phyloP scores from a whole-genome alignment of 768 basidiomycete species.

The Ramaria sp. region DNA sequence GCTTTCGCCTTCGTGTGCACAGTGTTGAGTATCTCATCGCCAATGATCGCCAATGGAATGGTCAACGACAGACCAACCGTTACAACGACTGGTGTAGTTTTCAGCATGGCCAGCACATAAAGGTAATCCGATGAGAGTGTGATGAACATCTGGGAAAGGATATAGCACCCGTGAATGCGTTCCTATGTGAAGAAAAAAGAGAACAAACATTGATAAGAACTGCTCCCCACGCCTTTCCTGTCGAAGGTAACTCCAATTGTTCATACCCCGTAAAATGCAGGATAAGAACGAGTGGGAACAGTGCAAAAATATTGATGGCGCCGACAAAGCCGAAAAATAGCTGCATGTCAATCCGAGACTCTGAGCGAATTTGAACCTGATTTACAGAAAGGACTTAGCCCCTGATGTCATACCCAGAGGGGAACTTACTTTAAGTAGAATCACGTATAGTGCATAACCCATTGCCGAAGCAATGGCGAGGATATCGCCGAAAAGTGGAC shows the following conservation, averaged over 20 bases:
- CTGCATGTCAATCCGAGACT: slow-evolving; percentile 85
- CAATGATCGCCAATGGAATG: slow-evolving; percentile 82
- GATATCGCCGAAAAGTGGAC: slow-evolving; percentile 61
- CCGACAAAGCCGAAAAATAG: slow-evolving; percentile 94
- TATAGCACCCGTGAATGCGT: background rate
- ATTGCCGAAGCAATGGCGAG: slow-evolving; percentile 81
- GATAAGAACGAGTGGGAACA: slow-evolving; percentile 69
- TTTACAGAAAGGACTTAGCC: background rate
- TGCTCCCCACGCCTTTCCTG: slow-evolving; percentile 34
- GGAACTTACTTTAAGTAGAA: slow-evolving; percentile 57
- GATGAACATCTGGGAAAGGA: slow-evolving; percentile 55
- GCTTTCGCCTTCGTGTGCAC: slow-evolving; percentile 49
- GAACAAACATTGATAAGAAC: slow-evolving; percentile 44
- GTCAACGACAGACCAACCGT: slow-evolving; percentile 90
- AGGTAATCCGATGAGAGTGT: slow-evolving; percentile 78
- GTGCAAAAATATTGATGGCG: slow-evolving; percentile 64
- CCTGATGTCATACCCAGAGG: background rate
- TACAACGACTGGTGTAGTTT: slow-evolving; percentile 89
- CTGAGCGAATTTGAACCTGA: slow-evolving; percentile 53
- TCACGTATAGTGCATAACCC: slow-evolving; percentile 83
- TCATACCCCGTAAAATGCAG: slow-evolving; percentile 69
- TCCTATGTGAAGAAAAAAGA: slow-evolving; percentile 4
- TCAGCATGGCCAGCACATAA: slow-evolving; percentile 87
- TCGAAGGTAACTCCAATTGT: slow-evolving; percentile 57
- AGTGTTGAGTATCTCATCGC: slow-evolving; percentile 58